These are phyloP conservation scores for Dioszegia crocea DNA, from an alignment of 768 basidiomycete species.

Conservation along the genomic window DNA sequence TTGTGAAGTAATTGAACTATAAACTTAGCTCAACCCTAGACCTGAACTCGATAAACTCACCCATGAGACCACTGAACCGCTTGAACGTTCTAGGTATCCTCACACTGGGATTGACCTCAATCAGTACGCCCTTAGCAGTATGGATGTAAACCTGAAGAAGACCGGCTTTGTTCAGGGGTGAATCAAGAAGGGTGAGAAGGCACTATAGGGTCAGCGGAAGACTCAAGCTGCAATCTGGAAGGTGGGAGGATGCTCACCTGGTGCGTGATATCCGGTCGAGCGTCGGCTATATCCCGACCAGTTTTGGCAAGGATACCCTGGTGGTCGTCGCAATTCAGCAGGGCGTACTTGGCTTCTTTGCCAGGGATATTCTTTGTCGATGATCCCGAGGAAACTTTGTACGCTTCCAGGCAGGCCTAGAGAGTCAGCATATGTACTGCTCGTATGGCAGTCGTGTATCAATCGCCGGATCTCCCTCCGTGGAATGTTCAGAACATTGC, in stretches of 20 bases:
- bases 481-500: too few species aligned
- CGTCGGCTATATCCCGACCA: conserved; percentile 95
- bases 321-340: conserved; percentile 97
- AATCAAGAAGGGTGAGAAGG: conserved; percentile 90
- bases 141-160: conserved; percentile 96
- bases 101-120: conserved; percentile 97
- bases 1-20: conserved; percentile 95
- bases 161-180: conserved; percentile 95
- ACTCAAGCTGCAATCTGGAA: too few species aligned
- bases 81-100: conserved; percentile 98
- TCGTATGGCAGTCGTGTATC: too few species aligned
- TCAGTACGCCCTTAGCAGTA: conserved; percentile 90
- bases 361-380: conserved; percentile 55
- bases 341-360: conserved; percentile 84
- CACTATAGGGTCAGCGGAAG: conserved; percentile 59
- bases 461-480: too few species aligned
- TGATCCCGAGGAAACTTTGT: conserved; percentile 69
- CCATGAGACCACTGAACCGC: conserved; percentile 97
- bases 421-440: conserved; percentile 1
- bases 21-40: neutral
- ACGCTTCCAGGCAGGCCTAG: conserved; percentile 96
- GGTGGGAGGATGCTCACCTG: conserved; percentile 60
- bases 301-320: conserved; percentile 98
- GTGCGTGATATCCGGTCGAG: conserved; percentile 98
- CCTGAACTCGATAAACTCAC: conserved; percentile 53